Evolutionary conservation across 352 stramenopile genomes (phyloP).

Genomic region (Pythium phragmiticola): DNA sequence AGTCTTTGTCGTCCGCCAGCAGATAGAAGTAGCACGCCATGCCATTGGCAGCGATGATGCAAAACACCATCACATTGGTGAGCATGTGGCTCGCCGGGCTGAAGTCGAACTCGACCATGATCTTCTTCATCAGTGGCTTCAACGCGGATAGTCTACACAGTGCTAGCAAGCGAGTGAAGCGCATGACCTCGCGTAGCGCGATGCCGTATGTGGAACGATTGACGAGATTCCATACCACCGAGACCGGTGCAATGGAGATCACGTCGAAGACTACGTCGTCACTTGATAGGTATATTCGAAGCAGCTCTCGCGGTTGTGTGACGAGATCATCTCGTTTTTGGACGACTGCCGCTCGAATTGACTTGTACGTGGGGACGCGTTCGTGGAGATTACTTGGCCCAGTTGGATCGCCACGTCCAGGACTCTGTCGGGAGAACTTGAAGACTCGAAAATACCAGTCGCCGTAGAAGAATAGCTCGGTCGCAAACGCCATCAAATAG

Average conservation of each 20-base stretch:
- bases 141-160: slow-evolving; percentile 44
- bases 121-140: slow-evolving; percentile 33
- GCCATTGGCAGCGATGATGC: slow-evolving; percentile 35
- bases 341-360: background rate
- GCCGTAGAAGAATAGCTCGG: slow-evolving; percentile 65
- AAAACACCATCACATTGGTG: slow-evolving; percentile 49
- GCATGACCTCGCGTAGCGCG: slow-evolving; percentile 29
- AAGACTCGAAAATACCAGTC: slow-evolving; percentile 47
- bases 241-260: slow-evolving; percentile 33
- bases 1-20: slow-evolving; percentile 43
- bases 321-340: slow-evolving; percentile 16
- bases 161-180: slow-evolving; percentile 41
- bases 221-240: slow-evolving; percentile 56
- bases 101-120: slow-evolving; percentile 49
- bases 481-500: slow-evolving; percentile 32
- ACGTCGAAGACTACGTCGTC: slow-evolving; percentile 36
- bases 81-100: slow-evolving; percentile 39
- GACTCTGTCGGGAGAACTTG: slow-evolving; percentile 36
- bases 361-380: slow-evolving; percentile 5
- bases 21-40: slow-evolving; percentile 67
- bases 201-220: slow-evolving; percentile 39
- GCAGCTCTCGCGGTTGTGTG: slow-evolving; percentile 19
- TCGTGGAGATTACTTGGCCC: background rate
- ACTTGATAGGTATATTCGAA: slow-evolving; percentile 33
- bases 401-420: background rate